Evolutionary conservation across 2,329 filamentous ascomycete genomes (phyloP).

Genomic region (Diaporthe nobilis): DNA sequence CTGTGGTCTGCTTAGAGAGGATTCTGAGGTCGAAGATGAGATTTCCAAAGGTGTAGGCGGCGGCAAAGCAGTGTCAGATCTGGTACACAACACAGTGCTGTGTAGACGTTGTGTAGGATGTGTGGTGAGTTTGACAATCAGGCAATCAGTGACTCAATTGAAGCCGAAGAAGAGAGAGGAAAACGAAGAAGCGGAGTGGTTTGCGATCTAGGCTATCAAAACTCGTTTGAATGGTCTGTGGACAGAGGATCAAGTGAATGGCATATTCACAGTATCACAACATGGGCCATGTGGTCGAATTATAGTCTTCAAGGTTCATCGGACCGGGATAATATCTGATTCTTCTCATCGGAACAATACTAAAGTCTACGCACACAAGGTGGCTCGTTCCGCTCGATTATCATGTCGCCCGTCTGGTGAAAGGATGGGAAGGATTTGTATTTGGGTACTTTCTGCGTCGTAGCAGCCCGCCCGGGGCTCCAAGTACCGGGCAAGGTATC

Average conservation of each 20-base stretch:
- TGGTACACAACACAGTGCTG: neutral
- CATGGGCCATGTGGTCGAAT: neutral
- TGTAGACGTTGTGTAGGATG: neutral
- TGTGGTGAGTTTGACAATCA: neutral
- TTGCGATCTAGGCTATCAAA: neutral
- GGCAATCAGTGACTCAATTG: neutral
- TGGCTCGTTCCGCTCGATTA: neutral
- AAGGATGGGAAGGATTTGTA: conserved; percentile 21
- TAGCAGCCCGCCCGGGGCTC: too few species aligned
- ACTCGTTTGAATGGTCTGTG: neutral
- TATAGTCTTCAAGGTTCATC: neutral
- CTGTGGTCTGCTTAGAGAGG: neutral
- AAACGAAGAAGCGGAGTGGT: neutral
- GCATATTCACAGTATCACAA: neutral
- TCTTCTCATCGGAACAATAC: conserved; percentile 11
- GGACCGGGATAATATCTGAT: neutral
- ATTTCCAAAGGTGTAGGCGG: neutral
- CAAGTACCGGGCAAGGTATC: conserved; percentile 2
- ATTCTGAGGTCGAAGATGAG: neutral
- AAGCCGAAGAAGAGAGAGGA: neutral
- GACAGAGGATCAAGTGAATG: neutral
- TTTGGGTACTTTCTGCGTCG: neutral
- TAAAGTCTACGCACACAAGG: neutral
- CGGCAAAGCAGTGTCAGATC: neutral
- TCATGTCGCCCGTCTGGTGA: neutral